Evolutionary conservation across 1,139 yeast genomes (phyloP), one percentile per base, ranked within the genome.

Genomic region (Pichia sp.): DNA sequence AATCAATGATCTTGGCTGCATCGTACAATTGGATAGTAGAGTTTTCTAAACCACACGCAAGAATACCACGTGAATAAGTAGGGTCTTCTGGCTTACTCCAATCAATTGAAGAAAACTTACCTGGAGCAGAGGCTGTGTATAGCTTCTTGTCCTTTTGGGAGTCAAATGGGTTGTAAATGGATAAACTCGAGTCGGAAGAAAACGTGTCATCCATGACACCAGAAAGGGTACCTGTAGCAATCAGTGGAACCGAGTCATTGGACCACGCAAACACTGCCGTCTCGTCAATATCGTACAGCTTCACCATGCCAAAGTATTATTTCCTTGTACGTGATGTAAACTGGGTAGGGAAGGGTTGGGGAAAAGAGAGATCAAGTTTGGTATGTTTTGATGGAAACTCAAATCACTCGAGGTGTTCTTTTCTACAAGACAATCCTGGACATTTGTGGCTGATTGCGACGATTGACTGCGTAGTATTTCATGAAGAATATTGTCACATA

Each of bases 201-300:
- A 90, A 88, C 59, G 84, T 79, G 42, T 85, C 85, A 60, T 87
- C 97, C 55, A 92, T 84, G 16, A 97, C 95, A 16, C 97, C 97
- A 0, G 97, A 92, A 27, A 86, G 86, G 0, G 97, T 84, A 38
- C 96, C 98, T 1, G 96, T 79, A 29, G 87, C 97, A 55, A 90
- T 65, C 48, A 79, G 65, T 29, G 96, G 95, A 49, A 81, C 69
- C 44, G 75, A 67, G 56, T 81, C 86, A 58, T 73, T 78, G 46
- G 96, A 86, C 97, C 97, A 92, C 43, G 97, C 95, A 66, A 92
- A 87, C 35, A 95, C 82, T 41, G 97, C 88, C 23, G 97, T 86
- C 55, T 90, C 76, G 53, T 79, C 73, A 58, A 87, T 81, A 65
- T 88, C 96, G 64, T 79, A 78, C 56, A 92, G 73, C 66, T 86